These are phyloP conservation scores for Cronartium quercuum DNA, from an alignment of 1,284 basidiomycete genomes.

Conservation along the genomic window DNA sequence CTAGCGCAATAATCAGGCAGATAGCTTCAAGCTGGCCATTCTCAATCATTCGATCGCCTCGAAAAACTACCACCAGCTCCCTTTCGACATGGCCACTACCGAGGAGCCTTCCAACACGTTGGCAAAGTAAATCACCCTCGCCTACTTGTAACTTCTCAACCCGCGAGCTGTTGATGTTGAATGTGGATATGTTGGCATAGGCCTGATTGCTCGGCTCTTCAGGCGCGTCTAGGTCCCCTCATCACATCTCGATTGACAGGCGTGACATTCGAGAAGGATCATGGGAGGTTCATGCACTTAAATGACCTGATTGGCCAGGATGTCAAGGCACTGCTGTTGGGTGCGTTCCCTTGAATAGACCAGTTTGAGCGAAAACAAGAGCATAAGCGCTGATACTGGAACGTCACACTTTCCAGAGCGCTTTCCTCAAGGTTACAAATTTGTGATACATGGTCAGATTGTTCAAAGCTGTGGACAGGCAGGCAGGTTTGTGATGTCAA, in stretches of 20 bases:
- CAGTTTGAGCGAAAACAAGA: too few relatives aligned
- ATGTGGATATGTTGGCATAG: neutral
- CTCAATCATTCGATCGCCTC: too few relatives aligned
- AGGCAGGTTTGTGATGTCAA: slow-evolving; percentile 5
- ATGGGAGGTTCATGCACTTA: neutral
- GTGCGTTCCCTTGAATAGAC: neutral
- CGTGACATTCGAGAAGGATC: neutral
- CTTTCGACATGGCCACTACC: too few relatives aligned
- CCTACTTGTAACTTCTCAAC: neutral
- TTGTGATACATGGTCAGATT: slow-evolving; percentile 23
- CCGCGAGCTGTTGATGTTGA: neutral
- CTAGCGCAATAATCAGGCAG: too few relatives aligned
- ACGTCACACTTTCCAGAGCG: neutral
- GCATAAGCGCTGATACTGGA: too few relatives aligned
- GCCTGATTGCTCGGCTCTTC: neutral
- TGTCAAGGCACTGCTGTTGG: neutral
- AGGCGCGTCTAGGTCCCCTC: neutral
- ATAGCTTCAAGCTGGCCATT: too few relatives aligned
- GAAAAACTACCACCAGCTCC: too few relatives aligned
- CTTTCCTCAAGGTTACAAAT: slow-evolving; percentile 17
- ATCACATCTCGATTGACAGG: neutral
- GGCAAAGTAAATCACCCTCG: too few relatives aligned
- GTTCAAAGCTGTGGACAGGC: slow-evolving; percentile 28
- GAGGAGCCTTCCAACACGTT: too few relatives aligned
- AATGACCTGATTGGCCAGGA: neutral